Conservation (phyloP, 768 basidiomycete species). For the Amanita exitialis region DNA sequence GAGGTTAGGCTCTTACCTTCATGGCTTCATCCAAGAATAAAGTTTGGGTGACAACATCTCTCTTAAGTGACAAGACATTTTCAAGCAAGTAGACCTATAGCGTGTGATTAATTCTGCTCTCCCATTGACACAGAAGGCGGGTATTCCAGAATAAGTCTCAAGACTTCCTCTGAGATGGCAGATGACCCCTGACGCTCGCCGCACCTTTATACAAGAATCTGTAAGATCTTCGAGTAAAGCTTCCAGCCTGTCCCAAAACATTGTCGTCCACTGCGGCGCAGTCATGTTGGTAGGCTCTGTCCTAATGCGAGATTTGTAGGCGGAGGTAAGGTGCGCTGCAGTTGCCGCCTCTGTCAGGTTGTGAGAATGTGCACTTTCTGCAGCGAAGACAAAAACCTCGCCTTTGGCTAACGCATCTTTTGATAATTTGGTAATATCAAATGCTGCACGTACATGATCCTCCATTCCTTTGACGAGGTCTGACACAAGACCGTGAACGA, state of each 20-base stretch:
- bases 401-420: conserved; percentile 80
- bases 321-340: conserved; percentile 2
- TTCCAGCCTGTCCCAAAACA: conserved; percentile 77
- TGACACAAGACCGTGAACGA: conserved; percentile 68
- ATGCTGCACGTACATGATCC: conserved; percentile 67
- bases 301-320: conserved; percentile 78
- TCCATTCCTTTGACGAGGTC: conserved; percentile 83
- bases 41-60: conserved; percentile 64
- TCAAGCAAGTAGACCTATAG: conserved; percentile 86
- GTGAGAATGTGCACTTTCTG: conserved; percentile 10
- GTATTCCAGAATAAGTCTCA: too few species aligned
- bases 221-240: conserved; percentile 82
- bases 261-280: conserved; percentile 76
- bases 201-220: conserved; percentile 81
- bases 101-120: background rate
- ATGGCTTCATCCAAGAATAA: conserved; percentile 90
- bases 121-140: too few species aligned
- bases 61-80: conserved; percentile 86
- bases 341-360: conserved; percentile 6
- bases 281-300: conserved; percentile 88
- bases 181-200: background rate
- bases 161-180: background rate
- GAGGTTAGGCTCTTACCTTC: conserved; percentile 44
- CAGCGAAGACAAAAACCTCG: conserved; percentile 16
- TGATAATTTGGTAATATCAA: conserved; percentile 82